Evolutionary conservation across 441 rosid genomes (phyloP), one percentile per base, ranked within the genome.

Genomic region (Mallotus repandus): DNA sequence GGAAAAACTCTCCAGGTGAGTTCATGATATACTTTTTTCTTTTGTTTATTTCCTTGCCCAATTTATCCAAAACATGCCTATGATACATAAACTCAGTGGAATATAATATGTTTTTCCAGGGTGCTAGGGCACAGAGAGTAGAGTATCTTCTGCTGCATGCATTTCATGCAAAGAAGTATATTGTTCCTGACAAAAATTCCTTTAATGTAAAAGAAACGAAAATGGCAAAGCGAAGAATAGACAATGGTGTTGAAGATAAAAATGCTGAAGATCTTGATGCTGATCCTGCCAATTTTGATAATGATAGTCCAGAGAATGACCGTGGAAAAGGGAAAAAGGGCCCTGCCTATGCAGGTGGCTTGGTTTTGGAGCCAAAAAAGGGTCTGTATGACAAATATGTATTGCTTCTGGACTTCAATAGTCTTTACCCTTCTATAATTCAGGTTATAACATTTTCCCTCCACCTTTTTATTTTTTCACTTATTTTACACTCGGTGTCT

Each of bases 401-500:
- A 59, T 79, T 96, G 86, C 97, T 96, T 85, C 89, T 93, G 68
- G 99, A 96, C 86, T 96, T 93, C 83, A 96, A 90, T 76, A 96
- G 99, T 84, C 98, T 96, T 73, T 96, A 96, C 76, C 99, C 99
- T 69, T 96, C 99, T 80, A 93, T 96, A 58, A 96, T 96, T 80
- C 99, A 96, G 97, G 99, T 93, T 77, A 77, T 70, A 75, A 69
- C 76, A 53, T 21, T 64, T 71, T 73, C 61, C 52, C 65, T 48
- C 57, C 63, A 16, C 64, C 80, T 70, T 58, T 70, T 76, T 4
- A 38, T 38, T 75, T 54, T 67, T 69, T 64, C 19, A 43, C 57
- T 38, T 21, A 18, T 62, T 45, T 53, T 63, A 57, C 12, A 65
- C 29, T 10, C 19, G 43, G 72, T 22, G n/a, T 56, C 53, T 76